Evolutionary conservation across 192 early-diverging fungal genomes (phyloP), one percentile per base, ranked within the genome.

Genomic region (Piromyces sp.): DNA sequence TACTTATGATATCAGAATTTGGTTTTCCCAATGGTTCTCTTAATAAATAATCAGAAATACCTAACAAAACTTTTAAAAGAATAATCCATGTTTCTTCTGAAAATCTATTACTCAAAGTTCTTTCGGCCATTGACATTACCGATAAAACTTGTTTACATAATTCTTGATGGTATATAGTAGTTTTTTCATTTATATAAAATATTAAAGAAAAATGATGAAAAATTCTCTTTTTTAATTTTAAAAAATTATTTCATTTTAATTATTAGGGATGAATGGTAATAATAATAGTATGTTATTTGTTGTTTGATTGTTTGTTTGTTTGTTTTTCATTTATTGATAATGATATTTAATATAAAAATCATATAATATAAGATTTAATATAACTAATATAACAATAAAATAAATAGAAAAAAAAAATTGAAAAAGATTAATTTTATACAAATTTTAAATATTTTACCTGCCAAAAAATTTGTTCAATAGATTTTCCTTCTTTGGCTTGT

Each of bases 51-150:
- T 96, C 95, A 0, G 92, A 87, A 36, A 94, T 88, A 19, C 94
- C 95, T 6, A 96, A 82, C 29, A 96, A 83, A 19, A 96, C 92
- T 82, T 95, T 95, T 28, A 96, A 84, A 15, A 96, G 83, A 5
- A 94, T 90, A 29, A 88, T 87, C 95, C 95, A 96, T 0, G 94
- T 96, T 38, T 93, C 92, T 81, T 90, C 85, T 2, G 91, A 90
- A 79, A 95, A 91, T 51, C 82, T 81, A n/a, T 83, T 79, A 2
- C 89, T 90, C 17, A 93, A 84, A 13, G 90, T 89, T 80, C 91
- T 86, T 13, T 88, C 92, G 28, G 92, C 91, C 83, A 86, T 90
- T 13, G 88, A 86, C 14, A 95, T 79, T 0, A 94, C 88, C 0
- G 87, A 87, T 1, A 96, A 87, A 0, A 92, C 91, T 36, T 89